These are phyloP conservation scores for Dactylellina parvicollis DNA, from an alignment of 2,329 filamentous ascomycete genomes.

Conservation along the genomic window DNA sequence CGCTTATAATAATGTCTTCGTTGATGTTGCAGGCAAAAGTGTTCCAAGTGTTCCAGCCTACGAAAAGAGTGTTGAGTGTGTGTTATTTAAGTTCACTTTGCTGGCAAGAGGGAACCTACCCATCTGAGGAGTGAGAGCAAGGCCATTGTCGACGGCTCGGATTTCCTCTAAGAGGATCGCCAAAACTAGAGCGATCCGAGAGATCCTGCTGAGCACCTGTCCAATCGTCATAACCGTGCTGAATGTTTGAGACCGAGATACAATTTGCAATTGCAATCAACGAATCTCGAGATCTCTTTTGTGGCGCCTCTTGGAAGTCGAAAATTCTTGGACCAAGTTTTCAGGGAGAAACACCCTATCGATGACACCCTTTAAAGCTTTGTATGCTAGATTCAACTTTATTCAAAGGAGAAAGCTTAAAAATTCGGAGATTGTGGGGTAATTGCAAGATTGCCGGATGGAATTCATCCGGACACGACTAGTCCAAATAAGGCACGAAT, in stretches of 20 bases:
- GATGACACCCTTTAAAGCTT: no score
- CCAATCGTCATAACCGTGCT: not conserved
- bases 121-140: conserved; percentile 54
- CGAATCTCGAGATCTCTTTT: no score
- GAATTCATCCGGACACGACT: not conserved
- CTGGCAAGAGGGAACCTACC: conserved; percentile 30
- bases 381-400: no score
- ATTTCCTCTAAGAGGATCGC: not conserved
- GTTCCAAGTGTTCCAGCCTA: conserved; percentile 68
- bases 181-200: conserved; percentile 8
- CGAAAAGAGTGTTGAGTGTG: conserved; percentile 31
- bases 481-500: not conserved
- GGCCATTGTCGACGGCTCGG: conserved; percentile 48
- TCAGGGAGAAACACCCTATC: no score
- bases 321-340: no score
- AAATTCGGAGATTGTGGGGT: conserved; percentile 8
- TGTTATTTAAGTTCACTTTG: conserved; percentile 23
- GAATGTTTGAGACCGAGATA: not conserved
- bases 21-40: conserved; percentile 67
- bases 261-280: no score
- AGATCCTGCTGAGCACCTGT: conserved; percentile 1
- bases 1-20: conserved; percentile 64
- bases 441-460: conserved; percentile 15
- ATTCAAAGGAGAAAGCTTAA: not conserved
- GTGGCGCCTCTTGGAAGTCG: no score